A percentile compares a stretch with the other conserved stretches of the same genome.
phyloP scores from a whole-genome alignment of 495 filamentous ascomycete genomes.

The Daldinia caldariorum region DNA sequence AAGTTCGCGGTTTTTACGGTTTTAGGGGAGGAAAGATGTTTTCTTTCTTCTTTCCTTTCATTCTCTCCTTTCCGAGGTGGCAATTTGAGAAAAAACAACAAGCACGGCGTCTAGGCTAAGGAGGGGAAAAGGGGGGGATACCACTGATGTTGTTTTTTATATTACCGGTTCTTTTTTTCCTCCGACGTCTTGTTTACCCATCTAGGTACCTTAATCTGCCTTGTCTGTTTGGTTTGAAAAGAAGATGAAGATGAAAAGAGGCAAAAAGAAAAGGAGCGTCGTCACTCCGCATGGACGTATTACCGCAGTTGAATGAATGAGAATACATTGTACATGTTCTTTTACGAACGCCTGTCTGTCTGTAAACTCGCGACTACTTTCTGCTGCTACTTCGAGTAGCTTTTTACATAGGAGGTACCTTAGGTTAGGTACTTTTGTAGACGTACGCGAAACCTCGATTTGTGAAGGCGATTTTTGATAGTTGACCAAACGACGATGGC shows the following conservation, averaged over 20 bases:
- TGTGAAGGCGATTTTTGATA: no score
- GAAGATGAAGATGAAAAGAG: background rate
- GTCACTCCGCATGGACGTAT: constrained; percentile 25
- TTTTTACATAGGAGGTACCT: no score
- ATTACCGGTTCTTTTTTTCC: background rate
- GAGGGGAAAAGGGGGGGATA: constrained; percentile 37
- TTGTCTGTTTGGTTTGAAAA: background rate
- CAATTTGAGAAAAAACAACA: constrained; percentile 16
- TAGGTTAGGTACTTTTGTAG: no score
- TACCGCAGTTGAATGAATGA: constrained; percentile 5
- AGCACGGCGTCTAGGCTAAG: constrained; percentile 45
- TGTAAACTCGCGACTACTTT: background rate
- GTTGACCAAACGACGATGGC: no score
- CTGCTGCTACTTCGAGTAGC: no score
- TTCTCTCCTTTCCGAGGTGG: constrained; percentile 6
- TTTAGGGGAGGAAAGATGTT: constrained; percentile 27
- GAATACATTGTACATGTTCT: constrained; percentile 13
- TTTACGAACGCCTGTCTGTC: background rate
- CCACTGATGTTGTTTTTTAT: constrained; percentile 41
- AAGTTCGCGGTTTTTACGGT: constrained; percentile 13
- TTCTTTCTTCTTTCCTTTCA: background rate
- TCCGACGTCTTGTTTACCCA: background rate
- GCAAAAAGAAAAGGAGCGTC: background rate
- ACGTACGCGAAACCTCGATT: no score
- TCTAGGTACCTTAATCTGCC: background rate